These are phyloP conservation scores for Cymbopogon flexuosus DNA, from an alignment of 202 grass and related monocot species.

Conservation along the genomic window DNA sequence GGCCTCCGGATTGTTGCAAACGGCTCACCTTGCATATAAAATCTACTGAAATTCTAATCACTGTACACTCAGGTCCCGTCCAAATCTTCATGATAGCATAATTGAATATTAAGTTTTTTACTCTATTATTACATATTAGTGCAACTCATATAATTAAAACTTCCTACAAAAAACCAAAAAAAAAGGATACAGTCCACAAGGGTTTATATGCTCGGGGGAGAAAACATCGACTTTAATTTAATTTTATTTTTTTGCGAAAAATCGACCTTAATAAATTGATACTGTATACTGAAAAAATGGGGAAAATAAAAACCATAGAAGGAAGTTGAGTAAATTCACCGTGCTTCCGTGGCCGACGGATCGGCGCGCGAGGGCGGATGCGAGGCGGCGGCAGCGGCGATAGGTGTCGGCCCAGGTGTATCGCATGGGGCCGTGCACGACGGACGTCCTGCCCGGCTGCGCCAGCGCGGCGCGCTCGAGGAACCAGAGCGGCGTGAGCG, in stretches of 20 bases:
- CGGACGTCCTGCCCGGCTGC: slow-evolving; percentile 52
- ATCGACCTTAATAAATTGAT: neutral
- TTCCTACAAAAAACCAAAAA: no score
- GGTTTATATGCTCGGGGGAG: neutral
- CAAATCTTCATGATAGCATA: neutral
- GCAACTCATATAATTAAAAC: neutral
- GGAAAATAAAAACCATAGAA: neutral
- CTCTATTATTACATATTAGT: neutral
- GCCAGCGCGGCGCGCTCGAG: slow-evolving; percentile 83
- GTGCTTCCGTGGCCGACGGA: slow-evolving; percentile 66
- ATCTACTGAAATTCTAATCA: neutral
- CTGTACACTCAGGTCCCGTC: neutral
- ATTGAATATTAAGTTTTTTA: neutral
- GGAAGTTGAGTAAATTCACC: slow-evolving; percentile 21
- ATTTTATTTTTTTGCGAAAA: neutral
- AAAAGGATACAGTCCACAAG: neutral
- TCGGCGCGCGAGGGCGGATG: slow-evolving; percentile 59
- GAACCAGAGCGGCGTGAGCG: slow-evolving; percentile 94
- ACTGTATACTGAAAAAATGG: neutral
- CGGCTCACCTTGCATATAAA: neutral
- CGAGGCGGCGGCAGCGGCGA: slow-evolving; percentile 81
- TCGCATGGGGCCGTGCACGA: slow-evolving; percentile 64
- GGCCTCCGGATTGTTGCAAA: neutral
- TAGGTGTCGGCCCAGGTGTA: slow-evolving; percentile 60
- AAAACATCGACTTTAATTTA: neutral